phyloP scores from a whole-genome alignment of 805 yeast species.

The Suhomyces xylopsoci region DNA sequence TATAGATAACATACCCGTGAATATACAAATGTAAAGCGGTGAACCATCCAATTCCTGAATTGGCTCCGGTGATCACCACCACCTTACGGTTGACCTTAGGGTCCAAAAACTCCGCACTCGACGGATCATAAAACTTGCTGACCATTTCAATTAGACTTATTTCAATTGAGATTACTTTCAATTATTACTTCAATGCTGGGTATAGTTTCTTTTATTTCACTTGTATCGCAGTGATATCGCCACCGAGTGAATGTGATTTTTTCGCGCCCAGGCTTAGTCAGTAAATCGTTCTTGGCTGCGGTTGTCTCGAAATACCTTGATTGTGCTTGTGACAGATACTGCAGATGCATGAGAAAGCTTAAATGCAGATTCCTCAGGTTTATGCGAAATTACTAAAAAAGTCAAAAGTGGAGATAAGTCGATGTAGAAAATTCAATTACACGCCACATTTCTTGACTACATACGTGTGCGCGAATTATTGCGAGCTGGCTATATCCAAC shows the following conservation, averaged over 20 bases:
- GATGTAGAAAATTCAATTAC: too few species aligned
- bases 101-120: conserved; percentile 25
- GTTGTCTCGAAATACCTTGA: too few species aligned
- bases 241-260: background rate
- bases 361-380: background rate
- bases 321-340: background rate
- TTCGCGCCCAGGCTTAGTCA: background rate
- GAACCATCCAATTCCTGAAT: conserved; percentile 41
- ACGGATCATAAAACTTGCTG: conserved; percentile 23
- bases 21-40: conserved; percentile 37
- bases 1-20: conserved; percentile 37
- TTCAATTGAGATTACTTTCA: too few species aligned
- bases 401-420: background rate
- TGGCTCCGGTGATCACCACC: conserved; percentile 39
- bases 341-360: background rate
- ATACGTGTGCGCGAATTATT: background rate
- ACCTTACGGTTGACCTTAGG: conserved; percentile 26
- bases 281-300: background rate
- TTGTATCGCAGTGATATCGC: background rate
- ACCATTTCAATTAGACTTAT: background rate
- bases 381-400: background rate
- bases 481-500: background rate
- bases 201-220: too few species aligned
- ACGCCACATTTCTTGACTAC: background rate
- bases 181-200: too few species aligned